A percentile compares a stretch with the other conserved stretches of the same genome.
Conservation (phyloP, 2,329 filamentous ascomycete genomes). For the Zalaria sp. region DNA sequence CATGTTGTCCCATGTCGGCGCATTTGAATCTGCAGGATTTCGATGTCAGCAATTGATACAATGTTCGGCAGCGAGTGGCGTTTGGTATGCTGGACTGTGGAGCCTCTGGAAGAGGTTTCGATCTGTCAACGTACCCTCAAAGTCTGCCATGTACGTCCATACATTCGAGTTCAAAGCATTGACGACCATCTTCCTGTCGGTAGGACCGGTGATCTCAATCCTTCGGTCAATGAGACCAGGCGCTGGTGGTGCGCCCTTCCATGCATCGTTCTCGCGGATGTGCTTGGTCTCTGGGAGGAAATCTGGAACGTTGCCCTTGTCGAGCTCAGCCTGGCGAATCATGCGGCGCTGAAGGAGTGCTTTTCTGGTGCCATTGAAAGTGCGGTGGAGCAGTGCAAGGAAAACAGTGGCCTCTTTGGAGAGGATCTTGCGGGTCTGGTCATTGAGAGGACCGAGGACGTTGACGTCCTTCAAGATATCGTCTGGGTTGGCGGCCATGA, state of each 20-base stretch:
- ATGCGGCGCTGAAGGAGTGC: slow-evolving; percentile 74
- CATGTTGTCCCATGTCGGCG: slow-evolving; percentile 99
- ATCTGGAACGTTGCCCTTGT: slow-evolving; percentile 76
- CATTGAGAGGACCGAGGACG: slow-evolving; percentile 65
- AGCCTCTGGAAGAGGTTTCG: background rate
- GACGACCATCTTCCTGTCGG: slow-evolving; percentile 97
- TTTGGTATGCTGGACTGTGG: background rate
- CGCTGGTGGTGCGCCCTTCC: slow-evolving; percentile 83
- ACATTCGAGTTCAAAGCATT: slow-evolving; percentile 93
- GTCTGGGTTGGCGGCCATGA: slow-evolving; percentile 29
- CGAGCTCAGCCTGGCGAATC: slow-evolving; percentile 80
- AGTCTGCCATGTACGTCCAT: slow-evolving; percentile 99
- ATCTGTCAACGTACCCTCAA: slow-evolving; percentile 56
- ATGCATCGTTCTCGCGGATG: slow-evolving; percentile 85
- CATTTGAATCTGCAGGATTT: slow-evolving; percentile 59
- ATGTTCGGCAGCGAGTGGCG: slow-evolving; percentile 1
- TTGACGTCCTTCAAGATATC: slow-evolving; percentile 75
- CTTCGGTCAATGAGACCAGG: slow-evolving; percentile 86
- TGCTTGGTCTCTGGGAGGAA: slow-evolving; percentile 93
- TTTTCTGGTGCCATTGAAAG: slow-evolving; percentile 85
- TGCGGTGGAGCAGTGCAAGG: slow-evolving; percentile 84
- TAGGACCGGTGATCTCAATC: slow-evolving; percentile 94
- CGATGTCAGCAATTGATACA: background rate
- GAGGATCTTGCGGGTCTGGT: slow-evolving; percentile 77
- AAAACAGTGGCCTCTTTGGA: slow-evolving; percentile 83